Evolutionary conservation across 139 green algal species (phyloP), one percentile per base, ranked within the genome.

Genomic region (Coelastrella sp.): DNA sequence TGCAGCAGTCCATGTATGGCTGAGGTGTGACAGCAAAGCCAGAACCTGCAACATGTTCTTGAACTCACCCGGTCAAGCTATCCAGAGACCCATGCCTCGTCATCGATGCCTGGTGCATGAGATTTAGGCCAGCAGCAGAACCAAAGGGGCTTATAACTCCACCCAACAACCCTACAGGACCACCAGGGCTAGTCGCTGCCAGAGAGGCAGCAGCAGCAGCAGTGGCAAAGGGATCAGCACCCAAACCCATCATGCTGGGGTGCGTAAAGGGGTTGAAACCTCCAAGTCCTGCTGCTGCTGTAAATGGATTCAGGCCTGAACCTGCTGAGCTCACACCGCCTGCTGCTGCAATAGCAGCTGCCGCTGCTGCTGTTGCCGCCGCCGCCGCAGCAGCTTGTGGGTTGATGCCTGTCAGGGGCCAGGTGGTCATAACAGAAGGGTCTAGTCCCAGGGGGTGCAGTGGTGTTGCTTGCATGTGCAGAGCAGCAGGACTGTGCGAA

Each of bases 401-500:
- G 68, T 81, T 88, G 49, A 81, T 24, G 49, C 84, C 84, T 24
- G 68, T 7, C 19, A 88, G 58, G 58, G 68, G 20, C 68, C 84
- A 72, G 66, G 35, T 9, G 15, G 59, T 22, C 20, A 80, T 57
- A 8, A 81, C 7, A 20, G 7, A n/a, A 15, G 68, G 49, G 68
- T 66, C 49, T 27, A 87, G 25, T 25, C 61, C 61, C 17, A 49
- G 60, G 8, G 81, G 12, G 7, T 79, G 8, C 5, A 25, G 20
- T 7, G 25, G 14, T 65, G 76, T 15, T 25, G 35, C 35, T 49
- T 49, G 63, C 35, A n/a, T 35, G 56, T 74, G n/a, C 49, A 96
- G 86, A 72, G 94, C 91, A 20, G 94, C 89, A 60, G 95, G 93
- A 93, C 96, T 97, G 93, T 98, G 96, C 8, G 94, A 96, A 93